Conservation (phyloP, 768 basidiomycete genomes). For the Suillus variegatus region DNA sequence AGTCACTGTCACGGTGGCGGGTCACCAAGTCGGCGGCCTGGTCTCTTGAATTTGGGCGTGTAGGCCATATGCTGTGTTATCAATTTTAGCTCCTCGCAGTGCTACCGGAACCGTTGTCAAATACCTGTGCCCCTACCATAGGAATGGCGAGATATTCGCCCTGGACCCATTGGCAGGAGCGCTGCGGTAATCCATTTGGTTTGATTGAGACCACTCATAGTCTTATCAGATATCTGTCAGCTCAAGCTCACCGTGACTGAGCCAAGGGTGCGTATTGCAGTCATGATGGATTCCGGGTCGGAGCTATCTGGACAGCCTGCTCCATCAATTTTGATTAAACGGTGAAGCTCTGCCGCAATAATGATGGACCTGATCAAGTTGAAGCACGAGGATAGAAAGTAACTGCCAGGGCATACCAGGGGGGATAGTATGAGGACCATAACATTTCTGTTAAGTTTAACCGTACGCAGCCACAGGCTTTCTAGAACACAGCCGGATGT, state of each 20-base stretch:
- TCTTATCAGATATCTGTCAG: too few species aligned
- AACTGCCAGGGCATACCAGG: background rate
- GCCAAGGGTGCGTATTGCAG: too few species aligned
- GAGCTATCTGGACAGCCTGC: background rate
- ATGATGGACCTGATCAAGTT: background rate
- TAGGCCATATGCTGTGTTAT: too few species aligned
- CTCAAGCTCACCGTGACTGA: background rate
- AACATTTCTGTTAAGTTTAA: background rate
- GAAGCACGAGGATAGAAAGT: background rate
- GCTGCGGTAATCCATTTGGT: too few species aligned
- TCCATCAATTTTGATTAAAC: constrained; percentile 1
- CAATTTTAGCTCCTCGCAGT: background rate
- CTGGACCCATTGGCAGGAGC: too few species aligned
- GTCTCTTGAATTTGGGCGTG: background rate
- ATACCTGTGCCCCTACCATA: too few species aligned
- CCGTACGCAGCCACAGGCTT: background rate
- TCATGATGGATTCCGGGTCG: too few species aligned
- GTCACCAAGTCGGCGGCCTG: too few species aligned
- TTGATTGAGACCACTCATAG: too few species aligned
- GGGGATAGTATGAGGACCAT: background rate
- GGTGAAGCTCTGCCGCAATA: background rate
- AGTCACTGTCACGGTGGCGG: too few species aligned
- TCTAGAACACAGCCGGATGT: background rate
- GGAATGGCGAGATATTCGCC: too few species aligned
- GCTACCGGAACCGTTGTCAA: background rate